Percentiles rank a stretch among this genome's conserved stretches.
Evolutionary conservation across 1,284 basidiomycete genomes (phyloP).

Genomic region (Fomitopsis schrenkii): DNA sequence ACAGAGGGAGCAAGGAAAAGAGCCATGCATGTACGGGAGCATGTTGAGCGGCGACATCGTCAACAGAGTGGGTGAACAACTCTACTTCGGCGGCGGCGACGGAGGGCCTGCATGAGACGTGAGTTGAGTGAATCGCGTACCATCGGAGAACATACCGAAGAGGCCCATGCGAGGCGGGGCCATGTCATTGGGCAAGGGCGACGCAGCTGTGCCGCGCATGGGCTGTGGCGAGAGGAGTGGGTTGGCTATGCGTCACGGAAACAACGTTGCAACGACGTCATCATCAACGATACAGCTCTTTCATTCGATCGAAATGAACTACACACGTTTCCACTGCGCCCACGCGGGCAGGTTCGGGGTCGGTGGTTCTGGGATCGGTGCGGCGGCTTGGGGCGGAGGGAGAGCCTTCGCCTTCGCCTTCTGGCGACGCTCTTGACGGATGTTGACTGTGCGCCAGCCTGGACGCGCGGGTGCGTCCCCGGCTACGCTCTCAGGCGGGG

Average conservation of each 20-base stretch:
- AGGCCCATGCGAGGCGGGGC: slow-evolving; percentile 49
- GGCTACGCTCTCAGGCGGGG: slow-evolving; percentile 26
- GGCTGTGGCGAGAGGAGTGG: slow-evolving; percentile 48
- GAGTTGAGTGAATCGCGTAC: not conserved
- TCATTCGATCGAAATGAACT: not conserved
- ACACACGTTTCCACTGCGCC: slow-evolving; percentile 74
- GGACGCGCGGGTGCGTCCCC: slow-evolving; percentile 52
- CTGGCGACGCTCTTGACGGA: slow-evolving; percentile 45
- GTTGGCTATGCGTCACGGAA: slow-evolving; percentile 39
- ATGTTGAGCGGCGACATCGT: not conserved
- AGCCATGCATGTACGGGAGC: not conserved
- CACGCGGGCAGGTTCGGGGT: slow-evolving; percentile 58
- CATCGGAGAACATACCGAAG: slow-evolving; percentile 43
- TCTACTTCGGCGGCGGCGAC: slow-evolving; percentile 56
- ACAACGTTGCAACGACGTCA: slow-evolving; percentile 2
- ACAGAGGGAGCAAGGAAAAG: not conserved
- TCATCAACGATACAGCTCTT: not conserved
- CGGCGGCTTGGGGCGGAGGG: slow-evolving; percentile 37
- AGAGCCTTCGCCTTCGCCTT: slow-evolving; percentile 38
- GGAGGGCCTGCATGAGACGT: slow-evolving; percentile 39
- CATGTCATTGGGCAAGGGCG: slow-evolving; percentile 35
- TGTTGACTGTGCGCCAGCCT: slow-evolving; percentile 68
- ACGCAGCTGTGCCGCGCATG: slow-evolving; percentile 26
- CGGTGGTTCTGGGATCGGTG: slow-evolving; percentile 33
- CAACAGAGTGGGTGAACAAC: not conserved